Conservation (phyloP, 202 grass and related monocot species). For the Schoenoplectus triqueter region DNA sequence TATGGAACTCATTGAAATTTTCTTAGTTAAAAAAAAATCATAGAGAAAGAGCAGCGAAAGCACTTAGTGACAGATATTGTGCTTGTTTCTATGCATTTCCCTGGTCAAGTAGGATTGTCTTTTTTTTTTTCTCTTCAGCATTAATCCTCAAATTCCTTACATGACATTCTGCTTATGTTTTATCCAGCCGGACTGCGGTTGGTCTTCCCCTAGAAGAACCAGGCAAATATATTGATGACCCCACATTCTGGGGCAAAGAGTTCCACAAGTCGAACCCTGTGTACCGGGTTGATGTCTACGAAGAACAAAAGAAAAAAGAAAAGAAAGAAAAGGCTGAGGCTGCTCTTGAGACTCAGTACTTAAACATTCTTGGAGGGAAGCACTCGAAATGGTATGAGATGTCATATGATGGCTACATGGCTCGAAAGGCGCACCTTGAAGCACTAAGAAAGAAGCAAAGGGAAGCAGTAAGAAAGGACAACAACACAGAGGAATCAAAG, state of each 20-base stretch:
- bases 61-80: not conserved
- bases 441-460: slow-evolving; percentile 28
- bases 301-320: slow-evolving; percentile 61
- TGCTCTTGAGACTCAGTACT: slow-evolving; percentile 53
- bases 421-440: slow-evolving; percentile 44
- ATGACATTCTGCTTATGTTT: slow-evolving; percentile 7
- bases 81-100: not conserved
- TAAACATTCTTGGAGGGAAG: slow-evolving; percentile 54
- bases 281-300: slow-evolving; percentile 74
- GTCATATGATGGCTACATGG: slow-evolving; percentile 62
- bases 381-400: slow-evolving; percentile 71
- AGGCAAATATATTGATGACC: slow-evolving; percentile 68
- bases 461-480: slow-evolving; percentile 38
- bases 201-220: slow-evolving; percentile 82
- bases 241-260: slow-evolving; percentile 72
- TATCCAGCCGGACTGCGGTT: slow-evolving; percentile 64
- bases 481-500: slow-evolving; percentile 37
- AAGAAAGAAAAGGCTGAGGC: slow-evolving; percentile 61
- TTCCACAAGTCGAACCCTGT: slow-evolving; percentile 67
- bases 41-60: not conserved
- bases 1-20: not conserved
- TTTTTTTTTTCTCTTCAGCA: not conserved
- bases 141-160: slow-evolving; percentile 1
- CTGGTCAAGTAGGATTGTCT: not conserved
- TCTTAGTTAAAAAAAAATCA: not conserved